Evolutionary conservation across 768 basidiomycete species (phyloP).

Genomic region (Kwoniella dendrophila): DNA sequence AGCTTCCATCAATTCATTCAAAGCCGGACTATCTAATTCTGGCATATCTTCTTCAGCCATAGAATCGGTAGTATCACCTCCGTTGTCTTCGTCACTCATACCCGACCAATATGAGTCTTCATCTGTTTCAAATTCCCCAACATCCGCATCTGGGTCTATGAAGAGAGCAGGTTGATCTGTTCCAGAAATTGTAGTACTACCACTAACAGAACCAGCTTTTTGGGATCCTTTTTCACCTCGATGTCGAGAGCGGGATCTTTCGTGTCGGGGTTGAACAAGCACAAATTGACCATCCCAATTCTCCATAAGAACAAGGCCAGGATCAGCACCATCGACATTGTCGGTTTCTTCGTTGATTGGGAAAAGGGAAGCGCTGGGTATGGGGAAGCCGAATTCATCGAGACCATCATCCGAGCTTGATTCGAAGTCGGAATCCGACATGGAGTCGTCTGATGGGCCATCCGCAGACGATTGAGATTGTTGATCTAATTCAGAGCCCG

Average conservation of each 20-base stretch:
- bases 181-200: conserved; percentile 27
- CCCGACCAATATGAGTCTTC: conserved; percentile 34
- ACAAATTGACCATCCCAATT: conserved; percentile 52
- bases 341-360: conserved; percentile 22
- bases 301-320: conserved; percentile 47
- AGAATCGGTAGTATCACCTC: conserved; percentile 50
- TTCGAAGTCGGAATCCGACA: conserved; percentile 31
- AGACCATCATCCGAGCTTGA: conserved; percentile 35
- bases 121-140: conserved; percentile 31
- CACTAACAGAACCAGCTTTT: conserved; percentile 41
- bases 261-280: conserved; percentile 41
- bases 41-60: conserved; percentile 55
- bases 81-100: conserved; percentile 39
- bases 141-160: conserved; percentile 45
- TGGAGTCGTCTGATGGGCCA: conserved; percentile 26
- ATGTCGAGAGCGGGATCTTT: conserved; percentile 33
- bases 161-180: conserved; percentile 37
- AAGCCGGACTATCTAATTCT: conserved; percentile 43
- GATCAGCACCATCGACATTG: conserved; percentile 18
- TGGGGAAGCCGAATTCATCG: conserved; percentile 47
- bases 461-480: conserved; percentile 45
- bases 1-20: conserved; percentile 41
- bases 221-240: conserved; percentile 38
- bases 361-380: conserved; percentile 25
- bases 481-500: conserved; percentile 44